Base-by-base conservation (phyloP, 805 yeast species). In the Wickerhamomyces tratensis region DNA sequence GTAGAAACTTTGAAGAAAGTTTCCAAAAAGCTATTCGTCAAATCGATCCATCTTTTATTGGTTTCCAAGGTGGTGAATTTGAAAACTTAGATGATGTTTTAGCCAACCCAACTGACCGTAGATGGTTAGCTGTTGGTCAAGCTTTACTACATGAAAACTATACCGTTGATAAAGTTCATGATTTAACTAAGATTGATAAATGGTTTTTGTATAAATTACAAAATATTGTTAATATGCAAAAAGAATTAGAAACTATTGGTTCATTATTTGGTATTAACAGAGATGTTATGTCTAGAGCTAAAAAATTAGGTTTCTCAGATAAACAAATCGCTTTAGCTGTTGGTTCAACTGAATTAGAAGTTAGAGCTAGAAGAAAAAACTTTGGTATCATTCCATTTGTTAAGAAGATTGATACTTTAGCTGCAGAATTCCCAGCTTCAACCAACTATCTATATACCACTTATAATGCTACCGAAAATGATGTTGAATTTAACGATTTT, bases 91-190 rank as follows among this genome's bases (percentile, higher is more conserved):
- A 89, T 59, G 76, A 74, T 40, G 83, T 74, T 15, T 73, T 89
- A 54, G 72, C 83, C 35, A 79, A 83, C 58, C 97, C 98, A 50
- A 87, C 96, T 48, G 96, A 93, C 65, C 77, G 96, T 71, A 79
- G 98, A 74, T 82, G 96, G 91, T 75, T 93, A 57, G 98, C 98
- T 41, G 96, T 91, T 46, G 98, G 97, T 44, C 96, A 93, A 69
- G 98, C 98, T 46, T 72, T 91, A 59, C 67, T 91, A 43, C 93
- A 89, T 62, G 95, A 88, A 68, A 78, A 79, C 63, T 91, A 91
- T 66, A 63, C 95, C 10, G 96, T 93, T 47, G 98, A 93, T 44
- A 76, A 72, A 60, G 96, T 93, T 42, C 96, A 91, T 62, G 95
- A 89, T 35, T 73, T 91, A 50, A 76, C 95, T 48, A 88, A 85